These are phyloP conservation scores for Rhododendron simsii DNA, from an alignment of 148 eudicot genomes.

Conservation along the genomic window DNA sequence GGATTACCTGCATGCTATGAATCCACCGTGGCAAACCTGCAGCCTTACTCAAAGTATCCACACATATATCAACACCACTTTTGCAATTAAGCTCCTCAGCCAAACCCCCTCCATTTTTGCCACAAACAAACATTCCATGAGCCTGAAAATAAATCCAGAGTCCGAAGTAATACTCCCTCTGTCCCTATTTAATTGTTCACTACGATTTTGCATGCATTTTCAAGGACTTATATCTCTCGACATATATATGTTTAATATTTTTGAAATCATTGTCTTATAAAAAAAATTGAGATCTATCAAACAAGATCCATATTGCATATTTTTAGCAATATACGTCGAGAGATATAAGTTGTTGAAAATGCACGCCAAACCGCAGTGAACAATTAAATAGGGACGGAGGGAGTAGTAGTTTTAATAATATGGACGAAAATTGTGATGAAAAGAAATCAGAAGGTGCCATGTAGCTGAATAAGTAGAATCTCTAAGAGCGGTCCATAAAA, in stretches of 20 bases:
- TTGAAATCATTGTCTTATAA: too few species aligned
- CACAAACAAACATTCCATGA: slow-evolving; percentile 95
- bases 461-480: neutral
- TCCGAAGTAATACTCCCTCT: neutral
- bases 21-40: slow-evolving; percentile 95
- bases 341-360: too few species aligned
- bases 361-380: too few species aligned
- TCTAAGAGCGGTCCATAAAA: too few species aligned
- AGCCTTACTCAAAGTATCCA: slow-evolving; percentile 94
- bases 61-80: slow-evolving; percentile 73
- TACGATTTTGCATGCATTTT: too few species aligned
- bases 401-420: neutral
- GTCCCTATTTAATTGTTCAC: too few species aligned
- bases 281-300: too few species aligned
- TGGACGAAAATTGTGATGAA: neutral
- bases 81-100: slow-evolving; percentile 79
- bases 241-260: too few species aligned
- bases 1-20: slow-evolving; percentile 89
- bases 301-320: too few species aligned
- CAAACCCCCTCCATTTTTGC: slow-evolving; percentile 85
- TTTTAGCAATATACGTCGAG: too few species aligned
- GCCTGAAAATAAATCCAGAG: slow-evolving; percentile 42
- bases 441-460: neutral
- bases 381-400: too few species aligned
- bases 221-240: too few species aligned